Percentiles rank a stretch among this genome's conserved stretches.
phyloP scores from a whole-genome alignment of 768 basidiomycete genomes.

The Pleurotus citrinopileatus region DNA sequence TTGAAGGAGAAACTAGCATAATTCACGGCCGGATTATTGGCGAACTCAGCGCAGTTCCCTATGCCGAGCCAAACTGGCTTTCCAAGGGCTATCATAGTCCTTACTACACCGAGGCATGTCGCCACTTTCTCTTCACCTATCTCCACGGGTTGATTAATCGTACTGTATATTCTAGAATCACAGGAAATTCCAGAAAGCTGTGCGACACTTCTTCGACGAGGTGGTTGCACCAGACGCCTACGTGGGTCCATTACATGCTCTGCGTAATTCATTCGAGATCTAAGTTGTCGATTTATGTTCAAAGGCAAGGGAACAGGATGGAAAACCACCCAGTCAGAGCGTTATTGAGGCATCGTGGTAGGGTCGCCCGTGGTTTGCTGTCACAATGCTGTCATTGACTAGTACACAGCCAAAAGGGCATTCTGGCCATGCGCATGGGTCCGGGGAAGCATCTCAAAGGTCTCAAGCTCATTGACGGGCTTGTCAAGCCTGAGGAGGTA shows the following conservation, averaged over 20 bases:
- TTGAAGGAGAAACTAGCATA: conserved; percentile 55
- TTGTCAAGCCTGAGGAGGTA: conserved; percentile 77
- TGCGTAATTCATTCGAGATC: conserved; percentile 16
- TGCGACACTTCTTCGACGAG: conserved; percentile 69
- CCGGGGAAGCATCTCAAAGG: conserved; percentile 93
- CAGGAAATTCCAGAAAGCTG: conserved; percentile 48
- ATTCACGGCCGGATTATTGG: conserved; percentile 48
- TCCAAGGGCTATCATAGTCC: conserved; percentile 63
- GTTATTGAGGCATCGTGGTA: conserved; percentile 68
- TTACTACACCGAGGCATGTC: conserved; percentile 68
- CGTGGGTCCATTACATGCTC: conserved; percentile 15
- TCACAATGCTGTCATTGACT: neutral
- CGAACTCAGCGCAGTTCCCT: conserved; percentile 65
- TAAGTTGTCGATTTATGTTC: conserved; percentile 26
- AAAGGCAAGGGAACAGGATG: conserved; percentile 50
- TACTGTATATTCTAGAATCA: conserved; percentile 40
- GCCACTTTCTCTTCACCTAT: neutral
- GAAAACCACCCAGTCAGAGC: conserved; percentile 59
- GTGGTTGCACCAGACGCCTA: conserved; percentile 48
- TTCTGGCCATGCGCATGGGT: conserved; percentile 92
- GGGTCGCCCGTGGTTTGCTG: conserved; percentile 14
- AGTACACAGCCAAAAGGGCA: conserved; percentile 41
- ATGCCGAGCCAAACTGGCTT: conserved; percentile 79
- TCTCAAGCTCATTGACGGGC: conserved; percentile 72
- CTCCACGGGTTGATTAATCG: neutral